Conservation (phyloP, 2,329 filamentous ascomycete species). For the Fusarium concolor region DNA sequence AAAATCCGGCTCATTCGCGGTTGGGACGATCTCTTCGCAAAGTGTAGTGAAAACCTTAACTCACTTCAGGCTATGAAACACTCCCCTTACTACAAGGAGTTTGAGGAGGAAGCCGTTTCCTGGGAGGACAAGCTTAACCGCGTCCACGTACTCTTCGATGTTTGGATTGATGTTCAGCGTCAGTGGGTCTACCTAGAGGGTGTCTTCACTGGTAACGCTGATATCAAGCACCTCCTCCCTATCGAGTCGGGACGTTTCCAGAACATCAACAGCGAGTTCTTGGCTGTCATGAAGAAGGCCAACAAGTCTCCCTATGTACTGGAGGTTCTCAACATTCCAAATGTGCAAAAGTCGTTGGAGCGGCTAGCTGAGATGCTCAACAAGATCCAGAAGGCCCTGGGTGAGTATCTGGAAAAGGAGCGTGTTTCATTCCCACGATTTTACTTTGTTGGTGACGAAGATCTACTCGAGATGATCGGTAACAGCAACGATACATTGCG, state of each 20-base stretch:
- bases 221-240: conserved; percentile 97
- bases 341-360: conserved; percentile 95
- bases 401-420: conserved; percentile 98
- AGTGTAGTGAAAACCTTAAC: conserved; percentile 98
- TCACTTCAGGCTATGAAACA: conserved; percentile 98
- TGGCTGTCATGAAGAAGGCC: conserved; percentile 99
- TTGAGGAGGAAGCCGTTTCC: conserved; percentile 93
- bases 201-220: conserved; percentile 97
- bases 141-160: conserved; percentile 96
- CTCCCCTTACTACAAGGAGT: conserved; percentile 99
- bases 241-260: conserved; percentile 97
- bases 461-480: conserved; percentile 97
- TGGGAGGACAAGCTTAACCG: conserved; percentile 99
- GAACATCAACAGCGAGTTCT: conserved; percentile 99
- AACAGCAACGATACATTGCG: conserved; percentile 98
- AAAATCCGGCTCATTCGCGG: conserved; percentile 97
- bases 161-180: conserved; percentile 99
- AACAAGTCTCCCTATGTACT: conserved; percentile 96
- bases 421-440: conserved; percentile 97
- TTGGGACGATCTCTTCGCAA: conserved; percentile 98
- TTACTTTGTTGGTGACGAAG: conserved; percentile 99
- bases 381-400: conserved; percentile 98
- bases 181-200: conserved; percentile 99
- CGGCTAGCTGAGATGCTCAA: conserved; percentile 95
- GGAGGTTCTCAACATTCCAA: conserved; percentile 94